A percentile compares a stretch with the other conserved stretches of the same genome.
Evolutionary conservation across 768 basidiomycete species (phyloP).

Genomic region (Suillus clintonianus): DNA sequence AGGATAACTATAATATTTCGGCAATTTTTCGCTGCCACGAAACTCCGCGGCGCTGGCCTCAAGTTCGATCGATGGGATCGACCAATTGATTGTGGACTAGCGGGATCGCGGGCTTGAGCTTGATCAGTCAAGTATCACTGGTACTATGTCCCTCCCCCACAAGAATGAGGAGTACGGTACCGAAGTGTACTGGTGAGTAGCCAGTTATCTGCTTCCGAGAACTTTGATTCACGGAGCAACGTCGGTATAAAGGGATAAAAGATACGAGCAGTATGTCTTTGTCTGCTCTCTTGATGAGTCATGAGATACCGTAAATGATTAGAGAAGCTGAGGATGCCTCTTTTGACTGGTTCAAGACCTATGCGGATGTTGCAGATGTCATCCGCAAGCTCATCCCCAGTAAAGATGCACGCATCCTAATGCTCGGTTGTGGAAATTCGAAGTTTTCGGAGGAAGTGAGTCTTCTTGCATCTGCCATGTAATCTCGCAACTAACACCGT

Average conservation of each 20-base stretch:
- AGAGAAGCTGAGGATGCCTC: constrained; percentile 61
- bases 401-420: constrained; percentile 62
- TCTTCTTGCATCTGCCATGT: constrained; percentile 3
- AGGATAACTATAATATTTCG: too few species aligned
- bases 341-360: constrained; percentile 90
- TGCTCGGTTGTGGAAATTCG: constrained; percentile 87
- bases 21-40: too few species aligned
- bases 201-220: not conserved
- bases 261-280: constrained; percentile 61
- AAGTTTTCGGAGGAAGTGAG: constrained; percentile 75
- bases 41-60: not conserved
- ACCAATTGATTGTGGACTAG: not conserved
- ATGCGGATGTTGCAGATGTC: constrained; percentile 65
- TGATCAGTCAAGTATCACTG: not conserved
- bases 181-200: constrained; percentile 65
- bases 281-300: not conserved
- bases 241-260: constrained; percentile 61
- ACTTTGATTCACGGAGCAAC: not conserved
- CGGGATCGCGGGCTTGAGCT: not conserved
- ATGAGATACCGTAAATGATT: constrained; percentile 11
- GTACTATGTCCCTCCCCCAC: constrained; percentile 50
- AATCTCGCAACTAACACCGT: constrained; percentile 3
- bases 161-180: constrained; percentile 71
- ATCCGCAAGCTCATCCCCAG: constrained; percentile 64
- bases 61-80: too few species aligned